These are phyloP conservation scores for Mycena amicta DNA, from an alignment of 768 basidiomycete genomes.

Conservation along the genomic window DNA sequence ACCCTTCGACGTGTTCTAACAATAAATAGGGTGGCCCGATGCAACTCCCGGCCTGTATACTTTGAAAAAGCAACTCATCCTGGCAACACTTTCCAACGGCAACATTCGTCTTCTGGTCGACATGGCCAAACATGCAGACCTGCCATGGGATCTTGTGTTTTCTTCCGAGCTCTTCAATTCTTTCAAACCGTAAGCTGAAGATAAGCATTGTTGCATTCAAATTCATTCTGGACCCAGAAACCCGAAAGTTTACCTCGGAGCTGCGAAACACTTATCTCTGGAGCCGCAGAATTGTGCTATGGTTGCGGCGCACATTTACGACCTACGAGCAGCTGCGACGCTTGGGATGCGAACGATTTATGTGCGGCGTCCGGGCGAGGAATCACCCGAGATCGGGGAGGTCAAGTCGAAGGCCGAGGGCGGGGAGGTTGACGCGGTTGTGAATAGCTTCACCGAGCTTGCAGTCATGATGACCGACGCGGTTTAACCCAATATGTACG, in stretches of 20 bases:
- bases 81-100: conserved; percentile 64
- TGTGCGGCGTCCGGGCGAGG: conserved; percentile 54
- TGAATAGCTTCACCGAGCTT: conserved; percentile 54
- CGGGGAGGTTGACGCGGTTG: conserved; percentile 61
- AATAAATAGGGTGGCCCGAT: conserved; percentile 58
- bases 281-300: conserved; percentile 56
- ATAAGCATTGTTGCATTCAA: neutral
- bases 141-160: conserved; percentile 68
- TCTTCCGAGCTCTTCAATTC: conserved; percentile 62
- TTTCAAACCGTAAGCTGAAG: conserved; percentile 64
- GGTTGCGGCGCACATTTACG: conserved; percentile 66
- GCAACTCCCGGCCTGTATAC: conserved; percentile 47
- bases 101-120: conserved; percentile 62
- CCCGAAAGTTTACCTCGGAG: conserved; percentile 52
- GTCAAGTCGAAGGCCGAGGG: conserved; percentile 54
- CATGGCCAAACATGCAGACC: conserved; percentile 63
- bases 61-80: conserved; percentile 53
- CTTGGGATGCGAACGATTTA: conserved; percentile 64
- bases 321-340: conserved; percentile 54
- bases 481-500: neutral
- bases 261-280: conserved; percentile 51
- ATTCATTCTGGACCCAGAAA: conserved; percentile 36
- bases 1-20: neutral
- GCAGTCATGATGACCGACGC: conserved; percentile 23
- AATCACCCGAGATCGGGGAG: conserved; percentile 24